These are phyloP conservation scores for Aureobasidium sp. DNA, from an alignment of 2,329 filamentous ascomycete species.

Conservation along the genomic window DNA sequence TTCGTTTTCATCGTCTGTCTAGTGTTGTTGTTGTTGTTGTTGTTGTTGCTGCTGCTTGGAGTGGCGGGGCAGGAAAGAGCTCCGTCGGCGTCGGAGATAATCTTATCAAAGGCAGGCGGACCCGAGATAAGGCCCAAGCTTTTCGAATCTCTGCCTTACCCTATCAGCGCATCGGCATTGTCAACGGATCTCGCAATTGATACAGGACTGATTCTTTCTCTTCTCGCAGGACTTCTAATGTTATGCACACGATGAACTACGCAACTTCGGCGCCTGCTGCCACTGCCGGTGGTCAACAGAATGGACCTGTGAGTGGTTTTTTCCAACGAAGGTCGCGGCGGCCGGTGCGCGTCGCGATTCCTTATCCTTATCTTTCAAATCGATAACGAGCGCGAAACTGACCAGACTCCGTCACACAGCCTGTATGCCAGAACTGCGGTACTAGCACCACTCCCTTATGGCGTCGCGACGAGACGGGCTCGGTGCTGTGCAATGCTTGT, in stretches of 20 bases:
- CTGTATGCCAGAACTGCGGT: slow-evolving; percentile 90
- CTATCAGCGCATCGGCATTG: slow-evolving; percentile 11
- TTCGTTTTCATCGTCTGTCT: no score
- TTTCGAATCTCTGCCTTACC: background rate
- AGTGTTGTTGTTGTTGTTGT: background rate
- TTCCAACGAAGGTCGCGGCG: background rate
- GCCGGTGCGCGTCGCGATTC: slow-evolving; percentile 5
- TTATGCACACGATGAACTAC: slow-evolving; percentile 50
- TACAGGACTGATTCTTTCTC: slow-evolving; percentile 18
- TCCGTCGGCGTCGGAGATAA: slow-evolving; percentile 1
- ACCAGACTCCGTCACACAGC: slow-evolving; percentile 49
- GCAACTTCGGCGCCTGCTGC: slow-evolving; percentile 58
- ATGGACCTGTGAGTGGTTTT: slow-evolving; percentile 47
- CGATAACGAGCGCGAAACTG: slow-evolving; percentile 18
- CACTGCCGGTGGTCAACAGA: slow-evolving; percentile 57
- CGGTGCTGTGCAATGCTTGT: slow-evolving; percentile 96
- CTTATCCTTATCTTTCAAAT: slow-evolving; percentile 24
- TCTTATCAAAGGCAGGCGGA: slow-evolving; percentile 2
- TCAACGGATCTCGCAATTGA: slow-evolving; percentile 9
- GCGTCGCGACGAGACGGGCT: slow-evolving; percentile 92
- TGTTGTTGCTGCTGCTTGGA: slow-evolving; percentile 4
- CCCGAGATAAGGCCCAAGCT: slow-evolving; percentile 11
- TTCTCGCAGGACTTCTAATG: slow-evolving; percentile 36
- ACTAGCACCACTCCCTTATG: slow-evolving; percentile 95
- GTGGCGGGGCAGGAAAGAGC: background rate